Conservation (phyloP, 176 grass and related monocot species). For the Ensete ventricosum region DNA sequence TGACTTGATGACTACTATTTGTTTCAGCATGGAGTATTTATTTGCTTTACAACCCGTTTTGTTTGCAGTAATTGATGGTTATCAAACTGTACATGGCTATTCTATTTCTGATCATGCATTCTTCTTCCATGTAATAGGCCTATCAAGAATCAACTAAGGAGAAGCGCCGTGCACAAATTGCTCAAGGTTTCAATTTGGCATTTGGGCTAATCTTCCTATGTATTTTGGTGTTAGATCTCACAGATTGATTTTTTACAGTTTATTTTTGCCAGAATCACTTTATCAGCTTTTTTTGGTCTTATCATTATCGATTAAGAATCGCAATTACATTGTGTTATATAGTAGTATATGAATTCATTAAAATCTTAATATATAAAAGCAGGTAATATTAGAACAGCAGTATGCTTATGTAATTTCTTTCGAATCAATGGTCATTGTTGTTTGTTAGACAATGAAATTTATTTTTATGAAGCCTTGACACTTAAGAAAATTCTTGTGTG, state of each 20-base stretch:
- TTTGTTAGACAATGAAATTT: no score
- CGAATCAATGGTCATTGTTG: no score
- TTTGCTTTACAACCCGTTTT: neutral
- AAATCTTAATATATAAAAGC: no score
- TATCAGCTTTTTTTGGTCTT: no score
- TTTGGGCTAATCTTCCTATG: neutral
- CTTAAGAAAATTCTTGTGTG: no score
- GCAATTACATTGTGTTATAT: no score
- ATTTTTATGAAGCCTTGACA: no score
- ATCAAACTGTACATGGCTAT: neutral
- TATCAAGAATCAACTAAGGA: conserved; percentile 99
- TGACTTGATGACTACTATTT: neutral
- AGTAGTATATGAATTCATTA: no score
- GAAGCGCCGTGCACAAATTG: conserved; percentile 72
- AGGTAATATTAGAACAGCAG: no score
- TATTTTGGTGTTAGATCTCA: neutral
- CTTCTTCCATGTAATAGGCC: conserved; percentile 29
- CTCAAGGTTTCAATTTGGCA: conserved; percentile 41
- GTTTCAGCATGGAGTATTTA: neutral
- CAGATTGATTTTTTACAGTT: neutral
- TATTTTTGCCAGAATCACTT: neutral
- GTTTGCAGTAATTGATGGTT: neutral
- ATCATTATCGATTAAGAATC: no score
- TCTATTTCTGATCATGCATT: neutral
- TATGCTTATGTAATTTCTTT: no score